Evolutionary conservation across 352 stramenopile genomes (phyloP), one percentile per base, ranked within the genome.

Genomic region (Globisporangium emineosum): DNA sequence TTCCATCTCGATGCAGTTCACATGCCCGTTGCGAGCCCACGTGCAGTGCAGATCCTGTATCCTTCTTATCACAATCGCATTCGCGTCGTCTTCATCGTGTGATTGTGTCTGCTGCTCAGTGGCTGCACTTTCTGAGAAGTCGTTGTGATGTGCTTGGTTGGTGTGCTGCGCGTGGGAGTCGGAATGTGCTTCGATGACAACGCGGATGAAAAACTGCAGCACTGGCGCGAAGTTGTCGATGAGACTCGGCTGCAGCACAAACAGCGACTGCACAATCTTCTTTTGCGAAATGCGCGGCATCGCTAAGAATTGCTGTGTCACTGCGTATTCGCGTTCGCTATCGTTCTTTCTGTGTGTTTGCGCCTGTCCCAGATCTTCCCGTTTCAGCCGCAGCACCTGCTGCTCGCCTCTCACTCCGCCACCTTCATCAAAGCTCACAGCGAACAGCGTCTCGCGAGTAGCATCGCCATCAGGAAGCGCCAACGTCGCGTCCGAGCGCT

Each of bases 161-260:
- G 27, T 15, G 19, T 43, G 40, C 42, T 40, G 35, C 23, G 27
- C 29, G 51, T 86, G 77, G 1, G 71, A 78, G 6, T 42, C 29
- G 2, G 61, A 60, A 54, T 91, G 83, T 32, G 74, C 76, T 40
- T 74, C 79, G 56, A 92, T 77, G 29, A 89, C 64, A 5, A 88
- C 69, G 57, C 83, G 79, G 53, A 88, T 63, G 40, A 90, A 79
- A 60, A 92, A 88, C 69, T 89, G 76, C 27, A 92, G 64, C 19
- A 92, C 71, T 29, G 49, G 60, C 9, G 78, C 64, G 56, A 90
- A 90, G 43, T 76, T 58, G 19, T 66, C 55, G 12, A 89, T 53
- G 19, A 81, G 60, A 64, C 76, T 73, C 45, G 75, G 40, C 21
- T 74, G 77, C 7, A 78, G 62, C 29, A 76, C 74, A 42, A 85